Evolutionary conservation across 345 rosid species (phyloP).

Genomic region (Hirschfeldia incana): DNA sequence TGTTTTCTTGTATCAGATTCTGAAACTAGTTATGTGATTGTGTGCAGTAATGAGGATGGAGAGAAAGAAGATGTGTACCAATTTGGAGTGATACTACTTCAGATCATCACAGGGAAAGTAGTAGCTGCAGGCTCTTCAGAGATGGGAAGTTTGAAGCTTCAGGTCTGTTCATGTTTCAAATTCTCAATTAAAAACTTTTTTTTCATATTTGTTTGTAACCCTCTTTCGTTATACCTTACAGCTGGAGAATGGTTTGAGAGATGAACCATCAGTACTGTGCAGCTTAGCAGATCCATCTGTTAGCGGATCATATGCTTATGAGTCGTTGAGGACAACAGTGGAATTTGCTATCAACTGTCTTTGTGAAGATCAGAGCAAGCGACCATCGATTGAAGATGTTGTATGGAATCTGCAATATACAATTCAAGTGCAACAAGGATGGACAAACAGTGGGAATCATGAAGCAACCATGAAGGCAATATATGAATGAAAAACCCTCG

Average conservation of each 20-base stretch:
- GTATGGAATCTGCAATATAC: slow-evolving; percentile 94
- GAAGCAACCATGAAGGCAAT: slow-evolving; percentile 36
- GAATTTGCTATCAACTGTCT: slow-evolving; percentile 79
- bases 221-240: slow-evolving; percentile 30
- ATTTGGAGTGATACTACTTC: slow-evolving; percentile 70
- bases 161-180: slow-evolving; percentile 44
- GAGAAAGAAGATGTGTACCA: slow-evolving; percentile 92
- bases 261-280: slow-evolving; percentile 54
- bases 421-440: slow-evolving; percentile 87
- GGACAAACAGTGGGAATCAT: slow-evolving; percentile 69
- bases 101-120: slow-evolving; percentile 65
- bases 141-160: slow-evolving; percentile 55
- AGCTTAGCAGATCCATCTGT: slow-evolving; percentile 59
- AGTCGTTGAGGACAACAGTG: slow-evolving; percentile 70
- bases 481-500: slow-evolving; percentile 1
- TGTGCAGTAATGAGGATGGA: slow-evolving; percentile 47
- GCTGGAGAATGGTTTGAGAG: slow-evolving; percentile 62
- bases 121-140: slow-evolving; percentile 47
- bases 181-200: neutral
- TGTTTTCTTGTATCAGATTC: neutral
- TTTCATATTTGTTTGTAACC: slow-evolving; percentile 3
- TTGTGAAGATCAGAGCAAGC: slow-evolving; percentile 50
- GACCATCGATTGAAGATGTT: slow-evolving; percentile 88
- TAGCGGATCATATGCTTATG: slow-evolving; percentile 68
- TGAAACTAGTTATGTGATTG: neutral